Conservation (phyloP, 192 early-diverging fungal genomes). For the Neocallimastix lanati region DNA sequence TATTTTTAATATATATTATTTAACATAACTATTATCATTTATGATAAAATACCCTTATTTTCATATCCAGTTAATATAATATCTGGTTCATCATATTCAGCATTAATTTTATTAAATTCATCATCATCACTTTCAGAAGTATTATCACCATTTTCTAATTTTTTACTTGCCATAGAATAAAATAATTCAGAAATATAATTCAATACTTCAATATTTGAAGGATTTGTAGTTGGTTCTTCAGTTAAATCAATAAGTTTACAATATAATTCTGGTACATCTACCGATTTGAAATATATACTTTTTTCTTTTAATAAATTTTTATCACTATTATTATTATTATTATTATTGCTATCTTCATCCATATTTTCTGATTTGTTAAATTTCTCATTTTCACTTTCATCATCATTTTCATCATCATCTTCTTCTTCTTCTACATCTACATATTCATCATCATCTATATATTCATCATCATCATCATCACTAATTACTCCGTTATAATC, state of each 20-base stretch:
- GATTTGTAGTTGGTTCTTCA: background rate
- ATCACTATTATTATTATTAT: background rate
- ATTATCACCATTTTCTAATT: background rate
- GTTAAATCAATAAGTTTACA: background rate
- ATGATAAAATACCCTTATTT: background rate
- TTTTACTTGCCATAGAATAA: background rate
- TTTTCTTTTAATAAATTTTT: too few relatives aligned
- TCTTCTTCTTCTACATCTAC: background rate
- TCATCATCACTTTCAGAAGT: background rate
- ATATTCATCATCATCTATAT: background rate
- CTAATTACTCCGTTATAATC: too few relatives aligned
- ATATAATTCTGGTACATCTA: background rate
- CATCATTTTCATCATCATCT: background rate
- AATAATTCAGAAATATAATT: background rate
- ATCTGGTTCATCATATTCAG: background rate
- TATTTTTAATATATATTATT: too few relatives aligned
- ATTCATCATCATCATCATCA: too few relatives aligned
- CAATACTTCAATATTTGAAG: background rate
- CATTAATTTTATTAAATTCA: background rate
- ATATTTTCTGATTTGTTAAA: background rate
- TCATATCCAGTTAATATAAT: background rate
- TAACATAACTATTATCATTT: too few relatives aligned
- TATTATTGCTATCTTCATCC: background rate
- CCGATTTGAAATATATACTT: background rate
- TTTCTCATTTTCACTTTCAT: background rate